These are phyloP conservation scores for Mucor sp. DNA, from an alignment of 371 early-diverging fungal species.

Conservation along the genomic window DNA sequence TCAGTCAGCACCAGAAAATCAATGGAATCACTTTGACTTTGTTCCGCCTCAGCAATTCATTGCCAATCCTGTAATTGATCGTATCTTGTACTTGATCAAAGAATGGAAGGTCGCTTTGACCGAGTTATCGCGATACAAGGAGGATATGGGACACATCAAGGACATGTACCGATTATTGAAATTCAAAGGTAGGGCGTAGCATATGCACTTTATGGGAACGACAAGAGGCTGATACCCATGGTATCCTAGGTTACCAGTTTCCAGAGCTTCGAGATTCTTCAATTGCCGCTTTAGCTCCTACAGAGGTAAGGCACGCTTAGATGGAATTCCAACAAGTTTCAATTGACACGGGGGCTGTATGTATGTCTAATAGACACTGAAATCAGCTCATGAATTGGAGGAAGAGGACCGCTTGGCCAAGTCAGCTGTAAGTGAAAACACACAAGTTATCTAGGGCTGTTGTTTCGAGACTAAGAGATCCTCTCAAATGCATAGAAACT, in stretches of 20 bases:
- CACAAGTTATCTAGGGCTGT: too few relatives aligned
- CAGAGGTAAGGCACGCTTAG: conserved; percentile 42
- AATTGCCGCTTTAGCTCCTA: conserved; percentile 65
- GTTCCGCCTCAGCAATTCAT: conserved; percentile 25
- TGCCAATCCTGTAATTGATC: conserved; percentile 70
- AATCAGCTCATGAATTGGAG: conserved; percentile 91
- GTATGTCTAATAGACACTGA: conserved; percentile 54
- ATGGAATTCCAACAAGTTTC: neutral
- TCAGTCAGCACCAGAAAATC: conserved; percentile 31
- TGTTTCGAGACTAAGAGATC: neutral
- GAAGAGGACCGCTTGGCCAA: conserved; percentile 90
- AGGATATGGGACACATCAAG: conserved; percentile 88
- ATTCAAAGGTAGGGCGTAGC: conserved; percentile 63
- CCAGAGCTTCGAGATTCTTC: conserved; percentile 75
- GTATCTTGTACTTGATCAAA: conserved; percentile 89
- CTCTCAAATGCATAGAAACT: conserved; percentile 76
- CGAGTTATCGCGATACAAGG: conserved; percentile 78
- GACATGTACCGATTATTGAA: conserved; percentile 89
- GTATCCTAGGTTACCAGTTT: conserved; percentile 76
- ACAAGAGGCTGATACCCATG: neutral
- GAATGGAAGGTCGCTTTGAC: conserved; percentile 91
- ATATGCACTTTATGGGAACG: neutral
- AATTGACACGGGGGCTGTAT: neutral
- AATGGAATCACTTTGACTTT: conserved; percentile 38
- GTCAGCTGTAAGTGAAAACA: conserved; percentile 73